Percentiles rank a stretch among this genome's conserved stretches.
These are phyloP conservation scores for Leucosporidium scottii DNA, from an alignment of 768 basidiomycete species.

Conservation along the genomic window DNA sequence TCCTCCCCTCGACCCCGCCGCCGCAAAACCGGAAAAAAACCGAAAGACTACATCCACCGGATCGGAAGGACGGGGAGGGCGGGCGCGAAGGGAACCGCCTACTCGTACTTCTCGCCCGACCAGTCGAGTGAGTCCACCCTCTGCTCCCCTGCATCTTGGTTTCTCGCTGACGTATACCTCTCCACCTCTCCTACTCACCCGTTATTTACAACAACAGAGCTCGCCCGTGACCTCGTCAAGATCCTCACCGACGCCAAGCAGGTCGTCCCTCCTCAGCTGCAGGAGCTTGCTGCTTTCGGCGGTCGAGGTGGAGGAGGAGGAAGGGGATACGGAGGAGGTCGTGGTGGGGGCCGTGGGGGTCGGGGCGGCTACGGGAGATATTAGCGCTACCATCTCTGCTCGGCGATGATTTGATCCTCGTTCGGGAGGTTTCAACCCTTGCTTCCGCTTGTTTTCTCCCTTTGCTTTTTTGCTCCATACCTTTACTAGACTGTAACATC, in stretches of 20 bases:
- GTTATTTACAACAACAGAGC: conserved; percentile 52
- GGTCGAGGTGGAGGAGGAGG: conserved; percentile 33
- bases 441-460: no score
- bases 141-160: background rate
- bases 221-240: conserved; percentile 78
- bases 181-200: no score
- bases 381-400: no score
- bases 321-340: conserved; percentile 37
- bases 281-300: conserved; percentile 45
- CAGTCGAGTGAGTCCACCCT: background rate
- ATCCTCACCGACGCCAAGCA: conserved; percentile 86
- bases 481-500: no score
- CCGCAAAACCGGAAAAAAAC: no score
- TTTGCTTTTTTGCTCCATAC: no score
- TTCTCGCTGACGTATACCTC: background rate
- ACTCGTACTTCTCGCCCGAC: conserved; percentile 95
- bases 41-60: conserved; percentile 85
- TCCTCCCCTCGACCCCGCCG: no score
- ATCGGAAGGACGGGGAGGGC: conserved; percentile 78
- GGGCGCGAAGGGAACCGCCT: conserved; percentile 48
- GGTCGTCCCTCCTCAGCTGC: conserved; percentile 73
- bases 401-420: no score
- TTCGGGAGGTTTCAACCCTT: no score
- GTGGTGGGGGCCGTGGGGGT: conserved; percentile 30
- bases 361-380: conserved; percentile 3